These are phyloP conservation scores for Solanum hybrid DNA, from an alignment of 305 asterid genomes.

Conservation along the genomic window DNA sequence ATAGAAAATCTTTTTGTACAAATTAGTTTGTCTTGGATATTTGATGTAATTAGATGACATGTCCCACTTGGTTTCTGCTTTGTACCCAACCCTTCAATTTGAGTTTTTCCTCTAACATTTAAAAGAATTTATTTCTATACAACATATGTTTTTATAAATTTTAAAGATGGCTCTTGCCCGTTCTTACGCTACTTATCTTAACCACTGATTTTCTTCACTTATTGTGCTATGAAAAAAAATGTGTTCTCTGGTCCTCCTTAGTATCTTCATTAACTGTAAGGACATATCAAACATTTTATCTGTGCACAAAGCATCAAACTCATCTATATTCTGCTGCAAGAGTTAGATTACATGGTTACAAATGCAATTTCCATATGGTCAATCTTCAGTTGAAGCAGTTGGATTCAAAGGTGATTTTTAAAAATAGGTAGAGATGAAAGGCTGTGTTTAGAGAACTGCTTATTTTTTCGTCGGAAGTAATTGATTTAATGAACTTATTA, in stretches of 20 bases:
- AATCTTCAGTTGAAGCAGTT: not conserved
- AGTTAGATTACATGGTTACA: not conserved
- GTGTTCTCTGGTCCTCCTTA: not conserved
- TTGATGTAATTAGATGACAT: not conserved
- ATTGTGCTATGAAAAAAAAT: not conserved
- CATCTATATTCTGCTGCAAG: not conserved
- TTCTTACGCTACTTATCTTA: not conserved
- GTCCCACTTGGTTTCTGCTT: not conserved
- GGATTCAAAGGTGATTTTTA: not conserved
- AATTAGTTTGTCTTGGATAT: not conserved
- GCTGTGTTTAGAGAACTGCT: not conserved
- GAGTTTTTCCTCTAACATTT: not conserved
- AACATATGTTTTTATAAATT: not conserved
- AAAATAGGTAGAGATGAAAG: not conserved
- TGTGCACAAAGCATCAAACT: not conserved
- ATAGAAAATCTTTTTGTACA: not conserved
- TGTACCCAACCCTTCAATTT: not conserved
- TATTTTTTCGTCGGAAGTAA: not conserved
- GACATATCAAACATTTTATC: not conserved
- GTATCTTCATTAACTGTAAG: not conserved
- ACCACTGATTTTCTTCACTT: not conserved
- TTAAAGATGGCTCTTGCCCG: not conserved
- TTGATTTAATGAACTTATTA: not conserved
- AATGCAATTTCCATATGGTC: not conserved
- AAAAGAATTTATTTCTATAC: not conserved